Conservation (phyloP, 1,284 basidiomycete species). For the Irpex lacteus region DNA sequence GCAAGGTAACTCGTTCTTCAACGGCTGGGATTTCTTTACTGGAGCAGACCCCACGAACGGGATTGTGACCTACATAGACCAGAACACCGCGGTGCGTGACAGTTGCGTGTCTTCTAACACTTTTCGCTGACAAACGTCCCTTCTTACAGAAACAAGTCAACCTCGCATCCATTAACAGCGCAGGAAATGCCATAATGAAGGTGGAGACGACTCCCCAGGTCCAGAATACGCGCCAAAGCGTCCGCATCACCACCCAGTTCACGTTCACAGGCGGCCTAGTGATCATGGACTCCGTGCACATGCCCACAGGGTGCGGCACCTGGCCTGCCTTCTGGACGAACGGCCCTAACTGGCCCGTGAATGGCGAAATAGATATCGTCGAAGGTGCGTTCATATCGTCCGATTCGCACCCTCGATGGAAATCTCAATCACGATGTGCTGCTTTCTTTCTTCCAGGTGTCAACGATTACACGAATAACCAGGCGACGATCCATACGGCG, state of each 20-base stretch:
- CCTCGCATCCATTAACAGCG: slow-evolving; percentile 58
- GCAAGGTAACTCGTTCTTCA: slow-evolving; percentile 72
- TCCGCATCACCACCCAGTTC: slow-evolving; percentile 71
- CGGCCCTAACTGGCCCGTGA: slow-evolving; percentile 70
- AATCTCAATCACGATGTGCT: slow-evolving; percentile 80
- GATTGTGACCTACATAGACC: slow-evolving; percentile 54
- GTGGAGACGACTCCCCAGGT: slow-evolving; percentile 80
- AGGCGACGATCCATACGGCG: slow-evolving; percentile 77
- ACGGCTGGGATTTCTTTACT: slow-evolving; percentile 77
- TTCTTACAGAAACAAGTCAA: slow-evolving; percentile 42
- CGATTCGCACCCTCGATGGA: slow-evolving; percentile 42
- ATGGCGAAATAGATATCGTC: slow-evolving; percentile 85
- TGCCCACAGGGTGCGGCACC: slow-evolving; percentile 87
- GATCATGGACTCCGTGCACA: slow-evolving; percentile 83
- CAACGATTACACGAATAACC: slow-evolving; percentile 76
- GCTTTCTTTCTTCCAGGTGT: slow-evolving; percentile 35
- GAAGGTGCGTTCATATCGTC: slow-evolving; percentile 42
- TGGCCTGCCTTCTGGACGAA: slow-evolving; percentile 72
- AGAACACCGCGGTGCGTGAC: slow-evolving; percentile 51
- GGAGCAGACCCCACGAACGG: slow-evolving; percentile 80
- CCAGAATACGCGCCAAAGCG: slow-evolving; percentile 61
- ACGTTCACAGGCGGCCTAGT: slow-evolving; percentile 69
- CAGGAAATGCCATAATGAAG: slow-evolving; percentile 77
- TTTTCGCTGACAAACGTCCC: slow-evolving; percentile 8
- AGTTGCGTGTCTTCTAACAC: slow-evolving; percentile 6